These are phyloP conservation scores for Suillus variegatus DNA, from an alignment of 768 basidiomycete genomes.

Conservation along the genomic window DNA sequence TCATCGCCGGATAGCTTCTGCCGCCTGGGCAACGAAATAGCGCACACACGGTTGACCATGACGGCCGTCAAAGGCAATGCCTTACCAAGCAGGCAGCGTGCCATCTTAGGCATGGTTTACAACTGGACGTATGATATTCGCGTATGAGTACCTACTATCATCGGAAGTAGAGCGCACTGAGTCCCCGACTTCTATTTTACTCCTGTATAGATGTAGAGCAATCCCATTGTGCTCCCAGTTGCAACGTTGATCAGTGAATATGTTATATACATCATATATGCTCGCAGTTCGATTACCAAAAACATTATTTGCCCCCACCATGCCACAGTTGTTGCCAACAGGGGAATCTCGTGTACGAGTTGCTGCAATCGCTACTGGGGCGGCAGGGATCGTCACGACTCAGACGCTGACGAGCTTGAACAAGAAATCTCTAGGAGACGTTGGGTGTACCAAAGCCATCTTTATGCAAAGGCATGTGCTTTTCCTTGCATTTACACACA, in stretches of 20 bases:
- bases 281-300: conserved; percentile 78
- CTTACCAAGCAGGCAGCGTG: too few species aligned
- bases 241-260: conserved; percentile 55
- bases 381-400: conserved; percentile 44
- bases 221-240: conserved; percentile 75
- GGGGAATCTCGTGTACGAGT: conserved; percentile 27
- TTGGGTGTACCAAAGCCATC: conserved; percentile 77
- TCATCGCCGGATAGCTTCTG: too few species aligned
- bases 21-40: too few species aligned
- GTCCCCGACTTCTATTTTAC: too few species aligned
- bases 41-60: too few species aligned
- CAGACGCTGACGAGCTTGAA: conserved; percentile 66
- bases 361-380: conserved; percentile 53
- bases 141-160: too few species aligned
- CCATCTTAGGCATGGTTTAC: too few species aligned
- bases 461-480: conserved; percentile 79
- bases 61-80: too few species aligned
- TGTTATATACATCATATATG: conserved; percentile 78
- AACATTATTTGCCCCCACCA: conserved; percentile 72
- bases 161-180: too few species aligned
- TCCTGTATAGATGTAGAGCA: conserved; percentile 47
- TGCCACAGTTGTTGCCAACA: conserved; percentile 41
- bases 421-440: conserved; percentile 69
- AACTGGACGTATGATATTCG: too few species aligned
- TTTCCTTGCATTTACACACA: background rate